phyloP scores from a whole-genome alignment of 768 basidiomycete genomes.

The Auriculariales sp. region DNA sequence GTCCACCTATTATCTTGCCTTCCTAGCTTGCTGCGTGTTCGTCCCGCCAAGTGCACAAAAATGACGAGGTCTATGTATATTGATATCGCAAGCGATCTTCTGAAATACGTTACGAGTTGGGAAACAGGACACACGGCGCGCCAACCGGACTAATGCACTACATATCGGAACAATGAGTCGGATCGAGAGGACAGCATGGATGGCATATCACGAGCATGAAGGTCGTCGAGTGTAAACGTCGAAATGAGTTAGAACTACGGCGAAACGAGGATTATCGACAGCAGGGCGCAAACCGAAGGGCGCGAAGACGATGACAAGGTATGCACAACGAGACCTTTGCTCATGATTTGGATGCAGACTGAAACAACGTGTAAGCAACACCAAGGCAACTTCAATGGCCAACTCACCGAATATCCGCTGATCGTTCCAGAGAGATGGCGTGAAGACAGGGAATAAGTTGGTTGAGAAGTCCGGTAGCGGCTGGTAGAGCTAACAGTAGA shows the following conservation, averaged over 20 bases:
- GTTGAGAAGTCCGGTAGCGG: background rate
- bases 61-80: too few species aligned
- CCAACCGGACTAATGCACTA: too few species aligned
- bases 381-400: background rate
- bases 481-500: background rate
- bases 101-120: too few species aligned
- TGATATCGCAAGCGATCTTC: too few species aligned
- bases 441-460: background rate
- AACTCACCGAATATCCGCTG: background rate
- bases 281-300: background rate
- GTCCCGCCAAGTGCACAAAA: background rate
- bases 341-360: background rate
- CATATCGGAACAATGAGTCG: background rate
- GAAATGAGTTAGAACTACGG: too few species aligned
- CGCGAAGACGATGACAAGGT: background rate
- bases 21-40: background rate
- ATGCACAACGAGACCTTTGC: background rate
- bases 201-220: background rate
- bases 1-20: background rate
- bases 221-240: too few species aligned
- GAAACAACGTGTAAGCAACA: background rate
- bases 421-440: background rate
- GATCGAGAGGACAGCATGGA: background rate
- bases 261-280: too few species aligned
- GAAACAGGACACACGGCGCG: too few species aligned